phyloP scores from a whole-genome alignment of 768 basidiomycete genomes.

The Lactarius hengduanensis region DNA sequence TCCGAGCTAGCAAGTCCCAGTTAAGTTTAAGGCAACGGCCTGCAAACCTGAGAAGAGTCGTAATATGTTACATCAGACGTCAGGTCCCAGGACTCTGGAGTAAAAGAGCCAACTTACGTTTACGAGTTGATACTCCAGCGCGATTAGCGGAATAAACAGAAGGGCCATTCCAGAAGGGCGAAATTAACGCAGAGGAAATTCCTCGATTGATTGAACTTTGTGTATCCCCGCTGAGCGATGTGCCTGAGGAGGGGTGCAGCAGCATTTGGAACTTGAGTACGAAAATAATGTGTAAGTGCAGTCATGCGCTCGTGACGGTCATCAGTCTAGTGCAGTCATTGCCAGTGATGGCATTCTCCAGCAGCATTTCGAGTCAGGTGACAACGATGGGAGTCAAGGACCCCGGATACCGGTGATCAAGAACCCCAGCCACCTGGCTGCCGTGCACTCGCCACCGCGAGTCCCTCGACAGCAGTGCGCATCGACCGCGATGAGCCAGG shows the following conservation, averaged over 20 bases:
- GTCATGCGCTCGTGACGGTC: too few species aligned
- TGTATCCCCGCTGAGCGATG: not conserved
- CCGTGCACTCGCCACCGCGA: not conserved
- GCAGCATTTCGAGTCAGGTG: too few species aligned
- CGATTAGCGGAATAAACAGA: not conserved
- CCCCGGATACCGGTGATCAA: not conserved
- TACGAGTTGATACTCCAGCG: not conserved
- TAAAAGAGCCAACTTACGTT: not conserved
- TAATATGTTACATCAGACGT: not conserved
- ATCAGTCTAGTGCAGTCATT: too few species aligned
- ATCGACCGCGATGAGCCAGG: conserved; percentile 20
- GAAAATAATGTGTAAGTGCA: not conserved
- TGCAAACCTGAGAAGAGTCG: not conserved
- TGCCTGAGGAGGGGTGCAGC: not conserved
- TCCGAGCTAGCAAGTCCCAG: not conserved
- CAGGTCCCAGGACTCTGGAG: not conserved
- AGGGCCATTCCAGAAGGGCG: not conserved
- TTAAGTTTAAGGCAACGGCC: not conserved
- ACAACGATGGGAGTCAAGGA: not conserved
- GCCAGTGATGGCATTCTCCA: too few species aligned
- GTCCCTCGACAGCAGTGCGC: not conserved
- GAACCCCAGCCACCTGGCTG: not conserved
- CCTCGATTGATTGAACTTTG: not conserved
- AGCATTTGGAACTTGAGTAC: not conserved
- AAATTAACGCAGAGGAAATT: not conserved